Evolutionary conservation across 2,329 filamentous ascomycete genomes (phyloP).

Genomic region (Venturia carpophila): DNA sequence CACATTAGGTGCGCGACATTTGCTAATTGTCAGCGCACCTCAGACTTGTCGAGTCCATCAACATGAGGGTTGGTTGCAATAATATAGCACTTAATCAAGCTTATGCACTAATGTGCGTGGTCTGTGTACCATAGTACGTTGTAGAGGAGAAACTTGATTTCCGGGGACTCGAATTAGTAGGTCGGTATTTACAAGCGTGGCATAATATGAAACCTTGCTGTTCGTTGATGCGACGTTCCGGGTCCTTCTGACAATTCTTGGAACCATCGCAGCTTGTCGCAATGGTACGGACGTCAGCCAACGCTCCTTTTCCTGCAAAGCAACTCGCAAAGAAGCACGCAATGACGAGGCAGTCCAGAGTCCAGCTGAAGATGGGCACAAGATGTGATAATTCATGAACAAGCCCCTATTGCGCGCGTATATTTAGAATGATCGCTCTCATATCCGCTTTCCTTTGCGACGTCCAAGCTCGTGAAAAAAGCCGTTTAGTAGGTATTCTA

Average conservation of each 20-base stretch:
- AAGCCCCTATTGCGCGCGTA: background rate
- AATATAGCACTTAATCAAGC: background rate
- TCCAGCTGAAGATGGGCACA: background rate
- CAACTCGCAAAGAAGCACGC: too few relatives aligned
- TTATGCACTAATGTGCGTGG: background rate
- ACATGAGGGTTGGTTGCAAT: background rate
- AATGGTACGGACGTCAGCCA: background rate
- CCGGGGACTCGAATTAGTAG: background rate
- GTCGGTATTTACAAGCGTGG: background rate
- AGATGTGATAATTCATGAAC: background rate
- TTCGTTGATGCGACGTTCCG: background rate
- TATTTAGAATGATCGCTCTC: background rate
- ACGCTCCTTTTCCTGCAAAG: background rate
- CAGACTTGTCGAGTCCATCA: background rate
- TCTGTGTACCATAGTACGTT: slow-evolving; percentile 3
- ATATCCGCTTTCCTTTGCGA: background rate
- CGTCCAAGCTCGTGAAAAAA: background rate
- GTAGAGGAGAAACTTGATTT: background rate
- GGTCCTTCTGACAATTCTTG: background rate
- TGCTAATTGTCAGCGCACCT: background rate
- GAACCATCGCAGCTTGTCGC: background rate
- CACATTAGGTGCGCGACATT: background rate
- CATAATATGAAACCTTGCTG: background rate
- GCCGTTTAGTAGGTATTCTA: background rate
- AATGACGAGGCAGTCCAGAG: too few relatives aligned